Evolutionary conservation across 495 filamentous ascomycete species (phyloP).

Genomic region (Hypomontagnella monticulosa): DNA sequence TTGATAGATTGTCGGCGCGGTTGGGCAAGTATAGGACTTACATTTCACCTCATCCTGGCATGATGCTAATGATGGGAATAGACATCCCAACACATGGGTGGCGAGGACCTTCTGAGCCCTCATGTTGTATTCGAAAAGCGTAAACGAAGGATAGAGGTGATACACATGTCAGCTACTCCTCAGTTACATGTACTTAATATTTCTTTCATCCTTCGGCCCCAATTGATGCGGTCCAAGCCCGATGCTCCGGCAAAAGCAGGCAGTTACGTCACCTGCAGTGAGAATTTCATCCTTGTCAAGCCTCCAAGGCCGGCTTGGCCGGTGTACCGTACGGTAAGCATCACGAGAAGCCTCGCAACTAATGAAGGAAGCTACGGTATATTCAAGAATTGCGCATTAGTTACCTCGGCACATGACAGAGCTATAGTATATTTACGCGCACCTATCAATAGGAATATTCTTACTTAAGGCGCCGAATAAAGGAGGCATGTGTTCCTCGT

Average conservation of each 20-base stretch:
- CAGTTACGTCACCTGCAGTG: constrained; percentile 26
- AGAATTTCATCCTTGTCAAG: constrained; percentile 21
- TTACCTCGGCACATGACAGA: background rate
- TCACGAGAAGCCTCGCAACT: constrained; percentile 3
- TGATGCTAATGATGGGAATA: constrained; percentile 37
- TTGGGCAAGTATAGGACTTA: constrained; percentile 12
- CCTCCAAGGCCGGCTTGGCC: constrained; percentile 8
- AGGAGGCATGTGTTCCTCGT: background rate
- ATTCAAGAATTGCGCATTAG: background rate
- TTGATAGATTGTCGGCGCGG: constrained; percentile 34
- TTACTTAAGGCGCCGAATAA: constrained; percentile 18
- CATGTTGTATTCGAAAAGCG: constrained; percentile 17
- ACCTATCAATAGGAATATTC: background rate
- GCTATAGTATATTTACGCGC: background rate
- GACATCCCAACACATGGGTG: constrained; percentile 22
- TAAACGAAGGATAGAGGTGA: background rate
- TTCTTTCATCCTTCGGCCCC: constrained; percentile 24
- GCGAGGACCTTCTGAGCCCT: constrained; percentile 15
- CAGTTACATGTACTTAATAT: constrained; percentile 11
- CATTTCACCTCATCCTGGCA: constrained; percentile 38
- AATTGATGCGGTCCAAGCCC: constrained; percentile 12
- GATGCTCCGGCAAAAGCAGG: background rate
- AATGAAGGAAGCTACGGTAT: background rate
- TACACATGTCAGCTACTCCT: background rate
- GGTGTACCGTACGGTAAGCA: background rate